These are phyloP conservation scores for Linum lewisii DNA, from an alignment of 345 rosid genomes.

Conservation along the genomic window DNA sequence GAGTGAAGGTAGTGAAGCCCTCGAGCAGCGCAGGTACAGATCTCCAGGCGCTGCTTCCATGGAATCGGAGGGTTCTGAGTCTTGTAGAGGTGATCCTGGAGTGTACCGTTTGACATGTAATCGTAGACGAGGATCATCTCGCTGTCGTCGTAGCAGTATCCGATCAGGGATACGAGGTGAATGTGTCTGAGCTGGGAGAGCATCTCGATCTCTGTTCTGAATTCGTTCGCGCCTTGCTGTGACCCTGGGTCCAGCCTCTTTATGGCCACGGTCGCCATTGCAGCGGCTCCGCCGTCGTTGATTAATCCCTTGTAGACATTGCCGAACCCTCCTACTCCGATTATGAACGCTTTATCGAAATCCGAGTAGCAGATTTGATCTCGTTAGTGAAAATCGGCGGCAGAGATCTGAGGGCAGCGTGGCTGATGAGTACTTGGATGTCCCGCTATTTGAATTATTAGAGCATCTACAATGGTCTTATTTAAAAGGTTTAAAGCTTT, in stretches of 20 bases:
- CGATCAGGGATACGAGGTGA: conserved; percentile 27
- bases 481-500: too few species aligned
- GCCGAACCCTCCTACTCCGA: conserved; percentile 39
- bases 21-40: background rate
- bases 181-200: conserved; percentile 29
- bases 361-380: conserved; percentile 22
- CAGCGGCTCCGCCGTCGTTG: conserved; percentile 10
- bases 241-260: conserved; percentile 30
- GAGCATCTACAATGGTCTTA: too few species aligned
- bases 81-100: conserved; percentile 4
- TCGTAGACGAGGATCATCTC: conserved; percentile 5
- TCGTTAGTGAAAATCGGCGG: conserved; percentile 28
- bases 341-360: conserved; percentile 16
- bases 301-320: conserved; percentile 29
- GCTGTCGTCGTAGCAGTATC: background rate
- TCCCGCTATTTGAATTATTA: background rate
- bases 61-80: background rate
- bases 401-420: conserved; percentile 15
- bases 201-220: conserved; percentile 32
- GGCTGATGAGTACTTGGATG: background rate
- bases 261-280: conserved; percentile 26
- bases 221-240: conserved; percentile 33
- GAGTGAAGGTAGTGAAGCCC: conserved; percentile 1
- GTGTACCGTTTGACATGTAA: background rate
- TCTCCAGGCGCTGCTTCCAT: background rate